Evolutionary conservation across 257 asterid species (phyloP), one percentile per base, ranked within the genome.

Genomic region (Lavandula angustifolia): DNA sequence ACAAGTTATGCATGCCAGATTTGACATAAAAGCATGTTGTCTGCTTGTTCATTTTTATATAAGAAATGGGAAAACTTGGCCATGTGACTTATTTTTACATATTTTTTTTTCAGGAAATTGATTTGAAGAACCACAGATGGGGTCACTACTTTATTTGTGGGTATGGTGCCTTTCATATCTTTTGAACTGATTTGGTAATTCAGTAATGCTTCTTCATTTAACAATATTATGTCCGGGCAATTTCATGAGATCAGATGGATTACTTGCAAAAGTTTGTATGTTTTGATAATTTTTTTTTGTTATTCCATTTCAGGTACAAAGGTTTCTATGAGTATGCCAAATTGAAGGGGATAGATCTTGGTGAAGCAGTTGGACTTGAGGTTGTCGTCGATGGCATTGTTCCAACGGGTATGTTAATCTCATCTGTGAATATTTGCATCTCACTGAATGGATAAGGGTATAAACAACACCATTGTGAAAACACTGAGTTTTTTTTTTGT

Each of bases 111-210:
- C 92, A 91, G 97, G 97, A 87, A 71, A 80, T 91, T 73, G 96
- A 91, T 71, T 67, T 87, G 80, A 87, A 85, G 86, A 78, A 84
- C 79, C 97, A 84, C 79, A 82, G 68, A 75, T 91, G 97, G 97
- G 95, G 95, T 66, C 94, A 91, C 77, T 91, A 91, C 71, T 91
- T 91, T 79, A 78, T 91, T 72, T 91, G 98, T 49, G 98, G 96
- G 98, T 88, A 80, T 57, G 94, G 16, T 40, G 56, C 69, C 62
- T 60, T 64, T 16, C 43, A 16, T 70, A n/a, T 64, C 51, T 32
- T 54, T 62, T 29, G 9, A 56, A 34, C 22, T 3, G 44, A 22
- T 54, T 61, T 54, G 35, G 7, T 43, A 14, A 61, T 33, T 38
- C 64, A 3, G 5, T 2, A 9, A 59, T 27, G 44, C 58, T 62